Evolutionary conservation across 2,329 filamentous ascomycete species (phyloP).

Genomic region (Xylariaceae sp.): DNA sequence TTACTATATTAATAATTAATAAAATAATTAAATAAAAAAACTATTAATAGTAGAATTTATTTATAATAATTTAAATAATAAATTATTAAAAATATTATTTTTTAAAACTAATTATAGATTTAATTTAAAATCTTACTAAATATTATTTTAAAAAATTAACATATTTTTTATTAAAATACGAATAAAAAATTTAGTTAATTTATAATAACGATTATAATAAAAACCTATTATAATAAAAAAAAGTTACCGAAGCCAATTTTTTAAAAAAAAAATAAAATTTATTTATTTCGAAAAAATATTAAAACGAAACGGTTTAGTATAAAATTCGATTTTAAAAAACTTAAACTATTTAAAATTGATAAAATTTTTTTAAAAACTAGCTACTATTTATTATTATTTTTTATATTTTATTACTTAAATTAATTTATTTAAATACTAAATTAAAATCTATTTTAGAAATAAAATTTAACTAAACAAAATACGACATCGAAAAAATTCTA

Average conservation of each 20-base stretch:
- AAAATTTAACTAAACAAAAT: slow-evolving; percentile 3
- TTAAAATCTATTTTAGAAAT: background rate
- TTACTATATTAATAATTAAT: background rate
- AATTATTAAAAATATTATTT: slow-evolving; percentile 5
- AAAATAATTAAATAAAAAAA: too few species aligned
- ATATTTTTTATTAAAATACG: slow-evolving; percentile 1
- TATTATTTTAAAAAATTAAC: slow-evolving; percentile 1
- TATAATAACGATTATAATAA: too few species aligned
- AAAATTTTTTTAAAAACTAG: too few species aligned
- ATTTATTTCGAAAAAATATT: background rate
- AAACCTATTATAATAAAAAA: background rate
- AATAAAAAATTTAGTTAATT: too few species aligned
- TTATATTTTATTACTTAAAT: too few species aligned
- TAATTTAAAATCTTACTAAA: slow-evolving; percentile 4
- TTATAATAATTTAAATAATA: background rate
- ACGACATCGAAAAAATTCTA: slow-evolving; percentile 3
- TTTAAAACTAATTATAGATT: slow-evolving; percentile 1
- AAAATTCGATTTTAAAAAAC: background rate
- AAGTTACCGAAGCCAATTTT: background rate
- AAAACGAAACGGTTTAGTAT: background rate
- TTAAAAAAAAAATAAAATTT: background rate
- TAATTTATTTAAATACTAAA: too few species aligned
- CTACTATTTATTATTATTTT: too few species aligned
- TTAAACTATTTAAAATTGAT: background rate
- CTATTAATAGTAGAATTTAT: background rate